Conservation (phyloP, 1,284 basidiomycete species). For the Irpex rosettiformis region DNA sequence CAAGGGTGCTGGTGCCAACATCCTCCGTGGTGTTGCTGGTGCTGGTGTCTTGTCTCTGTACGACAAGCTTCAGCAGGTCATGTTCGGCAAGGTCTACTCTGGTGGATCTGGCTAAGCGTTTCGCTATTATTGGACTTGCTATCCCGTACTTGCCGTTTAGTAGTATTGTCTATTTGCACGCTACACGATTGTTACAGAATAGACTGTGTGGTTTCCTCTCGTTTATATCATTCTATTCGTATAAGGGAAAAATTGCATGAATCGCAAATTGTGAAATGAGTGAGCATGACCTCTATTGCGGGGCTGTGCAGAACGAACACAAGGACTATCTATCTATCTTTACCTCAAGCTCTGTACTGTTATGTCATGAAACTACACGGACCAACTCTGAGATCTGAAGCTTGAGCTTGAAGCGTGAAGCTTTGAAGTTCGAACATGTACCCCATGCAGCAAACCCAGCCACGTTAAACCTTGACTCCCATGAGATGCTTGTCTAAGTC, state of each 20-base stretch:
- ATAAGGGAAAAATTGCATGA: constrained; percentile 20
- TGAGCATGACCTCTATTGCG: background rate
- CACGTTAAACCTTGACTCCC: background rate
- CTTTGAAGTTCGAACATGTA: too few species aligned
- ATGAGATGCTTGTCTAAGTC: constrained; percentile 1
- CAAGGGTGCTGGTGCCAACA: constrained; percentile 97
- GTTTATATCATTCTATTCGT: constrained; percentile 18
- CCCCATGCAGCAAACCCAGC: too few species aligned
- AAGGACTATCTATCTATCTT: too few species aligned
- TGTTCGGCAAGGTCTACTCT: constrained; percentile 97
- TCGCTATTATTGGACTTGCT: constrained; percentile 22
- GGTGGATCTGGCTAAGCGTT: constrained; percentile 56
- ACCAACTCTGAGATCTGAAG: too few species aligned
- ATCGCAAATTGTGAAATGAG: constrained; percentile 16
- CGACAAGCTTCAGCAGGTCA: constrained; percentile 87
- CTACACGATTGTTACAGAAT: constrained; percentile 30
- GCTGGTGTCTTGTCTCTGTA: constrained; percentile 95
- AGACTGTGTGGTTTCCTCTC: constrained; percentile 32
- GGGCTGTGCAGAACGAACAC: too few species aligned
- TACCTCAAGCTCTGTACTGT: too few species aligned
- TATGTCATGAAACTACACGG: too few species aligned
- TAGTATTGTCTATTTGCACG: constrained; percentile 30
- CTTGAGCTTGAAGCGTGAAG: background rate
- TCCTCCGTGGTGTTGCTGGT: constrained; percentile 97
- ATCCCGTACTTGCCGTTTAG: constrained; percentile 29